Evolutionary conservation across 1,284 basidiomycete species (phyloP).

Genomic region (Agaricales sp.): DNA sequence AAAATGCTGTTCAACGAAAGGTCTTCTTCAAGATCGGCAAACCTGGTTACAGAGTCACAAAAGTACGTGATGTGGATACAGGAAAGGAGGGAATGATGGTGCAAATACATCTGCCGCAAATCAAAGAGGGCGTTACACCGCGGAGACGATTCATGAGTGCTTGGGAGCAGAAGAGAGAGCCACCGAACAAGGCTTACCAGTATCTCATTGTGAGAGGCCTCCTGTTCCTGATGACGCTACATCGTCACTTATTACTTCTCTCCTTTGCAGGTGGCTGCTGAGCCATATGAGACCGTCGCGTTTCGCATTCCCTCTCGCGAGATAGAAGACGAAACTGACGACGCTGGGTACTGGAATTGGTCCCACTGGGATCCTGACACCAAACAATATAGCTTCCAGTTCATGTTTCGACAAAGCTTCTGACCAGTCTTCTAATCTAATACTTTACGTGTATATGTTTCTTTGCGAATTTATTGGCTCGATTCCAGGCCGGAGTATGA

Average conservation of each 20-base stretch:
- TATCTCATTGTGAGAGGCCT: conserved; percentile 79
- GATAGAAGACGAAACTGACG: conserved; percentile 89
- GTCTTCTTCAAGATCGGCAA: conserved; percentile 96
- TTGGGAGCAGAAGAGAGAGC: conserved; percentile 95
- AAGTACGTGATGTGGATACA: conserved; percentile 71
- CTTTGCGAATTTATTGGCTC: too few relatives aligned
- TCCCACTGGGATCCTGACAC: conserved; percentile 96
- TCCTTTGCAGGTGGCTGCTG: conserved; percentile 77
- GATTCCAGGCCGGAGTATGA: too few relatives aligned
- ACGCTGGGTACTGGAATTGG: conserved; percentile 89
- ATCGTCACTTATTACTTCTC: not conserved
- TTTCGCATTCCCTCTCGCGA: conserved; percentile 97
- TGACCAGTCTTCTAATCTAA: not conserved
- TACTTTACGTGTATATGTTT: too few relatives aligned
- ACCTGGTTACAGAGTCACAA: conserved; percentile 90
- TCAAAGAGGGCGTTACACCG: conserved; percentile 80
- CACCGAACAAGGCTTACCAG: conserved; percentile 92
- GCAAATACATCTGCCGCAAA: conserved; percentile 92
- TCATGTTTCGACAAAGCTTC: conserved; percentile 62
- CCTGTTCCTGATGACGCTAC: conserved; percentile 2
- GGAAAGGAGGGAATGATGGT: conserved; percentile 93
- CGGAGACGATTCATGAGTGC: conserved; percentile 94
- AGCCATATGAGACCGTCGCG: conserved; percentile 97
- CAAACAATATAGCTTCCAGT: conserved; percentile 92
- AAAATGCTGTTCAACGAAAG: conserved; percentile 75